Percentiles rank a stretch among this genome's conserved stretches.
Conservation (phyloP, 148 eudicot species). For the Cornus florida region DNA sequence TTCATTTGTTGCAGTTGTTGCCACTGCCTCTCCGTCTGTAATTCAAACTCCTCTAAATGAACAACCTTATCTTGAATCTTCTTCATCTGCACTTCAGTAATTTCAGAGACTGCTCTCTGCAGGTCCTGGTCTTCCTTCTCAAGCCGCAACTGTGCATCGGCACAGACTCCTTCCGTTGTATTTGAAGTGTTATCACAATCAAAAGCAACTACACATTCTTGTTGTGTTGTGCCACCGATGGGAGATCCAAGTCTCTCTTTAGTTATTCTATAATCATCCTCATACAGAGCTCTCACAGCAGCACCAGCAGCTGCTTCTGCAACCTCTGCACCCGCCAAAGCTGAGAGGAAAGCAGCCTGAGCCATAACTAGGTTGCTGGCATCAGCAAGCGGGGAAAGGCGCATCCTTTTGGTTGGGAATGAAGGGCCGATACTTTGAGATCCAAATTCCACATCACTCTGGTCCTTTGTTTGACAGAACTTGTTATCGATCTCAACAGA, state of each 20-base stretch:
- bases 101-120: constrained; percentile 57
- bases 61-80: constrained; percentile 58
- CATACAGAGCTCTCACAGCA: constrained; percentile 66
- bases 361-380: constrained; percentile 97
- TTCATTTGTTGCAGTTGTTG: constrained; percentile 67
- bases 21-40: constrained; percentile 70
- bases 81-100: constrained; percentile 64
- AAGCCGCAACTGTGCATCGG: constrained; percentile 53
- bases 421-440: constrained; percentile 25
- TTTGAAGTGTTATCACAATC: constrained; percentile 29
- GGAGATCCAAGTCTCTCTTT: constrained; percentile 30
- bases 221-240: constrained; percentile 28
- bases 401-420: constrained; percentile 49
- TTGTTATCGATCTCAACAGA: constrained; percentile 17
- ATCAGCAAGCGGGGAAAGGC: constrained; percentile 85
- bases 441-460: constrained; percentile 28
- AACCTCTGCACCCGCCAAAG: constrained; percentile 83
- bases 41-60: constrained; percentile 56
- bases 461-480: constrained; percentile 35
- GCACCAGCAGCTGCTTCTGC: constrained; percentile 89
- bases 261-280: constrained; percentile 27
- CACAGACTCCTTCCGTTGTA: constrained; percentile 42
- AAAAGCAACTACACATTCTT: constrained; percentile 41
- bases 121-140: constrained; percentile 67
- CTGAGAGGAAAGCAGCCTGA: constrained; percentile 95